phyloP scores from a whole-genome alignment of 345 rosid genomes.

The Moringa oleifera region DNA sequence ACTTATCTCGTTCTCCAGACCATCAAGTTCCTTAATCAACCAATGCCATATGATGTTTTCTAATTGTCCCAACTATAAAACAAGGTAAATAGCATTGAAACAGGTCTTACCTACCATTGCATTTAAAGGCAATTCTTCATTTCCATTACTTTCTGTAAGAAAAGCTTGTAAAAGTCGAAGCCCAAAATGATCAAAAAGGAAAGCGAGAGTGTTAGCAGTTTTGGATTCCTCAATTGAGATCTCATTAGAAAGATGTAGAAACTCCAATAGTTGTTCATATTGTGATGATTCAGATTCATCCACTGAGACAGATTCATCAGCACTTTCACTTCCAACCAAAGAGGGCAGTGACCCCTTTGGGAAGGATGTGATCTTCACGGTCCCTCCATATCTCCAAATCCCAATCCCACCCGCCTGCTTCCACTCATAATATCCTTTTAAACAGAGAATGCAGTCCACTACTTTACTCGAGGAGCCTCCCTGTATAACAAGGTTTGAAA shows the following conservation, averaged over 20 bases:
- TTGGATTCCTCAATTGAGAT: slow-evolving; percentile 71
- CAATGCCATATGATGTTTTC: neutral
- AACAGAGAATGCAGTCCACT: slow-evolving; percentile 92
- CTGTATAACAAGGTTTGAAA: slow-evolving; percentile 23
- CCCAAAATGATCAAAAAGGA: slow-evolving; percentile 82
- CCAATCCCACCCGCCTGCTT: slow-evolving; percentile 91
- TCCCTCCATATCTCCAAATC: slow-evolving; percentile 97
- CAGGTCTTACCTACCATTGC: slow-evolving; percentile 82
- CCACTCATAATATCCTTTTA: slow-evolving; percentile 96
- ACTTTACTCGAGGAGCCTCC: slow-evolving; percentile 95
- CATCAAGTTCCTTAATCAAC: neutral
- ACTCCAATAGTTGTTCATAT: slow-evolving; percentile 77
- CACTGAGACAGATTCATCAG: slow-evolving; percentile 73
- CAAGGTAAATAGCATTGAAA: slow-evolving; percentile 8
- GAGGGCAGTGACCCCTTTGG: slow-evolving; percentile 64
- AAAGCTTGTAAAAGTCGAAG: slow-evolving; percentile 79
- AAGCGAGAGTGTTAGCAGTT: slow-evolving; percentile 64
- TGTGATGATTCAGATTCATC: slow-evolving; percentile 91
- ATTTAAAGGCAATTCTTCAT: slow-evolving; percentile 75
- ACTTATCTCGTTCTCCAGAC: neutral
- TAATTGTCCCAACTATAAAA: neutral
- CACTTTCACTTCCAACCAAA: slow-evolving; percentile 65
- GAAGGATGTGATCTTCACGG: slow-evolving; percentile 76
- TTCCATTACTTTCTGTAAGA: slow-evolving; percentile 60
- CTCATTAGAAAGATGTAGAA: slow-evolving; percentile 79